phyloP scores from a whole-genome alignment of 768 basidiomycete genomes.

The Tulasnella sp. region DNA sequence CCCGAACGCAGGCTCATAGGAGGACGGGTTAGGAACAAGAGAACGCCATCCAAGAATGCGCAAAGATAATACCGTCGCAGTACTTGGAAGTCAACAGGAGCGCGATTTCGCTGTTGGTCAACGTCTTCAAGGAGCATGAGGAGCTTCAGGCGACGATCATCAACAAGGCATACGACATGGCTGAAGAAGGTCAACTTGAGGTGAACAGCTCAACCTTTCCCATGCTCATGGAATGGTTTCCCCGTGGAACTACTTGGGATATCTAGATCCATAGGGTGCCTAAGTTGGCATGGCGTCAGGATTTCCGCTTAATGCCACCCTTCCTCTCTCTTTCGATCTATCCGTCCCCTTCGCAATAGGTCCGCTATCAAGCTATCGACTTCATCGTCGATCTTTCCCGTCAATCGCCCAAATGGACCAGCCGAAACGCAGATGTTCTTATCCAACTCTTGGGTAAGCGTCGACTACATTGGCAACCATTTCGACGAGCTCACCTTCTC shows the following conservation, averaged over 20 bases:
- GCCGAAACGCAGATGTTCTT: conserved; percentile 8
- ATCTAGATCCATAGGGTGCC: neutral
- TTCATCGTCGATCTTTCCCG: conserved; percentile 1
- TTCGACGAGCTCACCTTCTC: neutral
- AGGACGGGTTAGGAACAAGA: neutral
- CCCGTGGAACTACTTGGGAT: neutral
- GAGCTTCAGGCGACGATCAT: conserved; percentile 12
- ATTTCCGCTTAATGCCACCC: neutral
- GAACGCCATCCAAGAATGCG: neutral
- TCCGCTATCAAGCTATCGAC: conserved; percentile 4
- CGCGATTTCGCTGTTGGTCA: neutral
- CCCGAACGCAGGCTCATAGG: neutral
- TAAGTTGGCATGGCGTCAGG: neutral
- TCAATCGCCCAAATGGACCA: neutral
- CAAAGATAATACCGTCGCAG: neutral
- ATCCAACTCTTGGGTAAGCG: conserved; percentile 6
- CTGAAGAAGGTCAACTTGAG: conserved; percentile 10
- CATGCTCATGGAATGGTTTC: neutral
- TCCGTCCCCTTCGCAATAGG: conserved; percentile 1
- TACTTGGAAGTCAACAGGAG: neutral
- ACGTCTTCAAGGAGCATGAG: neutral
- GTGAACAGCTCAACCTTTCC: conserved; percentile 6
- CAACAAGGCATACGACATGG: conserved; percentile 10
- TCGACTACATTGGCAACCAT: neutral
- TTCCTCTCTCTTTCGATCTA: neutral